Conservation (phyloP, 2,329 filamentous ascomycete genomes). For the Colletotrichum orchidophilum region DNA sequence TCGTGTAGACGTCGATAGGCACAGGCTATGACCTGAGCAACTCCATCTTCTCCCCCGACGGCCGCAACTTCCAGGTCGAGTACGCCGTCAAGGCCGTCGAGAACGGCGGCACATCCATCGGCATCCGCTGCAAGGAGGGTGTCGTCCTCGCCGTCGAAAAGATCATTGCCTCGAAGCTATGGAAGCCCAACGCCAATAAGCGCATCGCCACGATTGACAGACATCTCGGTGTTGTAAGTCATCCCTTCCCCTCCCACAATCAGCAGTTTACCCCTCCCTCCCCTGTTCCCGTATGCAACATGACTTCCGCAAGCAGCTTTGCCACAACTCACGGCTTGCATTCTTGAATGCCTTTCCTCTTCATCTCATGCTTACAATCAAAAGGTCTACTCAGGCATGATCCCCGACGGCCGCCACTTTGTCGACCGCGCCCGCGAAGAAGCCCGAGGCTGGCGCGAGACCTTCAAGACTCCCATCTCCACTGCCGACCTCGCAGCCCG, state of each 20-base stretch:
- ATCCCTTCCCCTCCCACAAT: neutral
- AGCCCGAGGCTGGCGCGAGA: constrained; percentile 87
- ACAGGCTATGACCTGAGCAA: constrained; percentile 99
- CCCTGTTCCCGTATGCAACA: neutral
- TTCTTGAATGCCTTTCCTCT: neutral
- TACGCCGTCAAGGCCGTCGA: constrained; percentile 99
- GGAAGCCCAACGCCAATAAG: constrained; percentile 96
- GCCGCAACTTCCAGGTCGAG: constrained; percentile 98
- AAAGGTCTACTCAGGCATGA: constrained; percentile 93
- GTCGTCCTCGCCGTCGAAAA: constrained; percentile 97
- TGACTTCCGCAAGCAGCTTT: neutral
- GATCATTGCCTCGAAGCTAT: constrained; percentile 92
- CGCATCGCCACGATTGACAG: constrained; percentile 94
- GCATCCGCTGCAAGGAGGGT: constrained; percentile 96
- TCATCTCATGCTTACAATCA: constrained; percentile 3
- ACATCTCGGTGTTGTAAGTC: constrained; percentile 88
- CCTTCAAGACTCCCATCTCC: constrained; percentile 95
- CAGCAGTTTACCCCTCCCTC: constrained; percentile 2
- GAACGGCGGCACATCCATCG: constrained; percentile 95
- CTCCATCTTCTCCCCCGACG: constrained; percentile 99
- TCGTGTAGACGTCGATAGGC: constrained; percentile 93
- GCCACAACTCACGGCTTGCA: neutral
- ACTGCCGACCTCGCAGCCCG: constrained; percentile 87
- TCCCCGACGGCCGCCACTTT: constrained; percentile 96
- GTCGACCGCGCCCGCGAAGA: constrained; percentile 94